Base-by-base conservation (phyloP, 2,329 filamentous ascomycete species). In the Plenodomus lindquistii region DNA sequence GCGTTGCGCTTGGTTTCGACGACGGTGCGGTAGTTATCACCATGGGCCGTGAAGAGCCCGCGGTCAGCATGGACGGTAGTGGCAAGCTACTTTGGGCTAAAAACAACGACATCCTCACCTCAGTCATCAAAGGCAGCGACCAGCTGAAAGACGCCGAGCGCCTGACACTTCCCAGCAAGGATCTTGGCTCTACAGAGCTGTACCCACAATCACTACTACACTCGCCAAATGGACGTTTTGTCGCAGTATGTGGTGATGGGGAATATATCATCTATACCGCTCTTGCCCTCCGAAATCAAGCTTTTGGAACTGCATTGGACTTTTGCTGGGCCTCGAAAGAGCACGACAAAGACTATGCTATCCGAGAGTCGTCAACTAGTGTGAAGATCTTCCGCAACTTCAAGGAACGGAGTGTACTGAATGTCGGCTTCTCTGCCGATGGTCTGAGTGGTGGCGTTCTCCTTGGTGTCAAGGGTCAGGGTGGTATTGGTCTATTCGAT, bases 241-340 rank as follows among this genome's bases (percentile, higher is more conserved):
- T 94, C 40, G 88, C 88, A 16, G 87, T 92, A 2, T 97, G 93
- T 59, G 94, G 94, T 59, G 94, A 99, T 70, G 94, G 94, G 54
- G 94, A 99, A 75, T 99, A 97, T 77, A 97, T 97, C 72, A 96
- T 97, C 66, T 97, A 97, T 78, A 97, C 94, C 21, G 92, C 94
- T 46, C 82, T 97, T 49, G 93, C 93, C 2, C 96, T 95, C 83
- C 86, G 94, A 70, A 97, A 99, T 76, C 97, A 97, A 78, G 91
- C 91, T 3, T 99, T 99, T 66, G 94, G 94, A 18, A 92, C 90
- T 35, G 94, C 93, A 6, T 78, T 97, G 43, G 94, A 99, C 75
- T 99, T 99, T 72, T 92, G 89, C 10, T 99, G 94, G 94, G 93
- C 88, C 0, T 90, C 89, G 37, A 97, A 96, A 75, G 93, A 97